phyloP scores from a whole-genome alignment of 805 yeast species.

The Ogataea henricii region DNA sequence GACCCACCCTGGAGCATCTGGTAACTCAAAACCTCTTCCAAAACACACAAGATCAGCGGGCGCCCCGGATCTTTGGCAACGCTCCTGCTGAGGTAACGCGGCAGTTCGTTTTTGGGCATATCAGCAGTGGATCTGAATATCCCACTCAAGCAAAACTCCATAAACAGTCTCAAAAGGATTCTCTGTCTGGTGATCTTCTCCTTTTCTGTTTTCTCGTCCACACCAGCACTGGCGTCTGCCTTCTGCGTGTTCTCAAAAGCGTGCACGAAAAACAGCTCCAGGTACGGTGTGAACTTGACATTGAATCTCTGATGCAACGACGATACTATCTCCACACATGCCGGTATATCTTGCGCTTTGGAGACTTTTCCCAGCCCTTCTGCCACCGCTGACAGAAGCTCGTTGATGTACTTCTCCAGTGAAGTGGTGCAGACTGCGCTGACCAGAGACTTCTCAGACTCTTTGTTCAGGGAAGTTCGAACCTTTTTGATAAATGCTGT shows the following conservation, averaged over 20 bases:
- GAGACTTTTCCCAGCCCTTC: slow-evolving; percentile 61
- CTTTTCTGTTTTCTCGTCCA: slow-evolving; percentile 21
- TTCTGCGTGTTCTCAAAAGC: slow-evolving; percentile 40
- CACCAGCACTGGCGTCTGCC: neutral
- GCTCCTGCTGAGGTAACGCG: slow-evolving; percentile 42
- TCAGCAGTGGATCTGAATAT: slow-evolving; percentile 51
- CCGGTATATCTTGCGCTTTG: slow-evolving; percentile 57
- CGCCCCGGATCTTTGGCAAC: slow-evolving; percentile 35
- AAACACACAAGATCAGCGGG: slow-evolving; percentile 43
- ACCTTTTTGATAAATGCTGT: slow-evolving; percentile 76
- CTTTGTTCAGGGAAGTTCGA: slow-evolving; percentile 56
- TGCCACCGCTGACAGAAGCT: slow-evolving; percentile 58
- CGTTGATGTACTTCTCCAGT: slow-evolving; percentile 73
- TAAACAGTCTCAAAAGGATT: slow-evolving; percentile 49
- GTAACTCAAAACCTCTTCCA: slow-evolving; percentile 46
- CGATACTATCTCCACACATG: slow-evolving; percentile 68
- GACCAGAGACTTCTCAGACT: slow-evolving; percentile 47
- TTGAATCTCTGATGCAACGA: slow-evolving; percentile 78
- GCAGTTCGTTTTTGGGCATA: slow-evolving; percentile 42
- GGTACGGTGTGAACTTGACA: slow-evolving; percentile 49
- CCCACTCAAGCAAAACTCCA: slow-evolving; percentile 61
- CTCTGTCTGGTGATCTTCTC: slow-evolving; percentile 45
- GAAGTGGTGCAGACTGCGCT: slow-evolving; percentile 65
- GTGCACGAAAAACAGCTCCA: slow-evolving; percentile 45
- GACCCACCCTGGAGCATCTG: slow-evolving; percentile 34